Conservation (phyloP, 169 alveolate species). For the Plasmodium falciparum region DNA sequence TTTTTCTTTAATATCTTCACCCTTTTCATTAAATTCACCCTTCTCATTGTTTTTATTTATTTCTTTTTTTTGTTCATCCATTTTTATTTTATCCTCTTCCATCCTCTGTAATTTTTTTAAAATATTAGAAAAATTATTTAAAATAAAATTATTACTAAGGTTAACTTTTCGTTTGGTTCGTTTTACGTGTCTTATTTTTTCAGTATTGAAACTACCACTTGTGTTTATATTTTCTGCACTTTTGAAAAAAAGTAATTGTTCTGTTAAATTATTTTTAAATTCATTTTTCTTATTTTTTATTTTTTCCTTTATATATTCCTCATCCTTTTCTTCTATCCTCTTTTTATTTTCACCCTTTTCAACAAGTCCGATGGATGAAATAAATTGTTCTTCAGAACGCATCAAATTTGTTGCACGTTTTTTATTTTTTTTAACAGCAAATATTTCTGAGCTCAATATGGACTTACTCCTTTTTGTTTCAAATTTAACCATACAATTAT, state of each 20-base stretch:
- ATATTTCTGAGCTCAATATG: too few species aligned
- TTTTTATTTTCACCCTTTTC: neutral
- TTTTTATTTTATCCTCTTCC: slow-evolving; percentile 9
- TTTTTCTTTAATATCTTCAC: too few species aligned
- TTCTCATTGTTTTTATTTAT: neutral
- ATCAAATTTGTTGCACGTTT: too few species aligned
- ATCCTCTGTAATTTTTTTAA: neutral
- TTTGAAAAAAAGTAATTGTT: too few species aligned
- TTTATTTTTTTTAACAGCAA: too few species aligned
- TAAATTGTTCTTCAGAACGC: neutral
- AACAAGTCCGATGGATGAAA: neutral
- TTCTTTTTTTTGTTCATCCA: neutral
- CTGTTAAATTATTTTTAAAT: too few species aligned
- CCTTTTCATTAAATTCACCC: neutral
- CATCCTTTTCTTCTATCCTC: neutral
- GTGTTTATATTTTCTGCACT: too few species aligned
- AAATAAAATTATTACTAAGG: slow-evolving; percentile 4
- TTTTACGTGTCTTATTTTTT: slow-evolving; percentile 20
- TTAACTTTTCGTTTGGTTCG: slow-evolving; percentile 32
- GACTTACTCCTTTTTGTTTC: too few species aligned
- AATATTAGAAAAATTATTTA: slow-evolving; percentile 3
- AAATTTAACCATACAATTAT: too few species aligned
- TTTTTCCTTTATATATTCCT: neutral
- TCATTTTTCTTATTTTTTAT: neutral
- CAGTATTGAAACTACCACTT: slow-evolving; percentile 32